These are phyloP conservation scores for Wallacemonas sp. DNA, from an alignment of 208 protist genomes.

Conservation along the genomic window DNA sequence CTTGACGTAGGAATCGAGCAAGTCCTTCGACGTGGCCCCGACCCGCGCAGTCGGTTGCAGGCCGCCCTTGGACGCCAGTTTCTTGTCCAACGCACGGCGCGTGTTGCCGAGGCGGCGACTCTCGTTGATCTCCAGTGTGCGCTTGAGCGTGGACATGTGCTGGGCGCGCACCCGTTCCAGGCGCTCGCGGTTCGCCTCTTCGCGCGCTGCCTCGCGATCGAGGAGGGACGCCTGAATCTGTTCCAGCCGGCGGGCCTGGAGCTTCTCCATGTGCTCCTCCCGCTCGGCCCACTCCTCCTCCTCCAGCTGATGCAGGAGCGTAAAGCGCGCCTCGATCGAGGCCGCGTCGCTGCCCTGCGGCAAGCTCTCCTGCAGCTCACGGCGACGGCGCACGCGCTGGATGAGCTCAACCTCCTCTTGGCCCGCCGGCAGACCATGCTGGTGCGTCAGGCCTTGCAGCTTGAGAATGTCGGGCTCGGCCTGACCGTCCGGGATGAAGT, in stretches of 20 bases:
- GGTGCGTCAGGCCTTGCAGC: constrained; percentile 63
- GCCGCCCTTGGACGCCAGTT: constrained; percentile 19
- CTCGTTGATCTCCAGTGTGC: constrained; percentile 54
- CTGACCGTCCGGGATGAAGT: constrained; percentile 68
- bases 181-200: constrained; percentile 50
- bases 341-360: constrained; percentile 56
- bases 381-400: constrained; percentile 84
- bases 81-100: constrained; percentile 30
- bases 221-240: constrained; percentile 47
- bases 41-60: not conserved
- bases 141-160: constrained; percentile 40
- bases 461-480: constrained; percentile 74
- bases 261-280: constrained; percentile 71
- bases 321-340: constrained; percentile 48
- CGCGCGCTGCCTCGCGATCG: constrained; percentile 66
- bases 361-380: constrained; percentile 64
- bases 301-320: constrained; percentile 73
- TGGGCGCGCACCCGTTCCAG: constrained; percentile 61
- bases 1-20: constrained; percentile 49
- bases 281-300: constrained; percentile 86
- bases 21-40: constrained; percentile 21
- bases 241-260: constrained; percentile 77
- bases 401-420: constrained; percentile 87
- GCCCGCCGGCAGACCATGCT: constrained; percentile 76
- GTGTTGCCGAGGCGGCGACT: constrained; percentile 37